These are phyloP conservation scores for Syzygium grande DNA, from an alignment of 345 rosid species.

Conservation along the genomic window DNA sequence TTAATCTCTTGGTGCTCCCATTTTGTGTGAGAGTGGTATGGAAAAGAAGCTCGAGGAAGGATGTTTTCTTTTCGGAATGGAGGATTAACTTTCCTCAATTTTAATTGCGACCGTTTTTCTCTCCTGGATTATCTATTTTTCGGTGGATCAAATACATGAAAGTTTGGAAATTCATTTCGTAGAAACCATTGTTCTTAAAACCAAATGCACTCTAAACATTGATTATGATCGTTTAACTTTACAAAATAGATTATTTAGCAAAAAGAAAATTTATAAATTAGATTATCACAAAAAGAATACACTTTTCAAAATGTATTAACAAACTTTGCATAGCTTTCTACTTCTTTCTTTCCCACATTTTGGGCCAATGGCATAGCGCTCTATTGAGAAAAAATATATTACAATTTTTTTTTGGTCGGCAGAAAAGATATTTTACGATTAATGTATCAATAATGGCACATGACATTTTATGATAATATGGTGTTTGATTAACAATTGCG, in stretches of 20 bases:
- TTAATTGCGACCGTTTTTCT: not conserved
- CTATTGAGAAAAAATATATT: not conserved
- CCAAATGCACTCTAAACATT: fast-evolving
- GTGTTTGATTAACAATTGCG: fast-evolving
- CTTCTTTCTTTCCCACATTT: not conserved
- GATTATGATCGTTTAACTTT: not conserved
- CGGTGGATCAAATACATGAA: not conserved
- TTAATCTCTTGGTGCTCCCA: not conserved
- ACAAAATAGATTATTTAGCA: not conserved
- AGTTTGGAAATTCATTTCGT: not conserved
- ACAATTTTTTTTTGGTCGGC: not conserved
- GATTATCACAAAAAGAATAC: not conserved
- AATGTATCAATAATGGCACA: not conserved
- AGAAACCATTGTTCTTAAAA: not conserved
- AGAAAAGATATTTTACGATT: not conserved
- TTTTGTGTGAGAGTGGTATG: not conserved
- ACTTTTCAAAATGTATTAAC: not conserved
- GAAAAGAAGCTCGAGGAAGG: fast-evolving
- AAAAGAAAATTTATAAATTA: not conserved
- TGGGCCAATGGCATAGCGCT: not conserved
- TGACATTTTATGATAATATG: not conserved
- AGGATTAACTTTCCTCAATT: not conserved
- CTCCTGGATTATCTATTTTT: too few species aligned
- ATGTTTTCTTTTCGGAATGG: not conserved
- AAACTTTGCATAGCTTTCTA: not conserved